Evolutionary conservation across 306 rosid genomes (phyloP), one percentile per base, ranked within the genome.

Genomic region (Sicyos baderoa): DNA sequence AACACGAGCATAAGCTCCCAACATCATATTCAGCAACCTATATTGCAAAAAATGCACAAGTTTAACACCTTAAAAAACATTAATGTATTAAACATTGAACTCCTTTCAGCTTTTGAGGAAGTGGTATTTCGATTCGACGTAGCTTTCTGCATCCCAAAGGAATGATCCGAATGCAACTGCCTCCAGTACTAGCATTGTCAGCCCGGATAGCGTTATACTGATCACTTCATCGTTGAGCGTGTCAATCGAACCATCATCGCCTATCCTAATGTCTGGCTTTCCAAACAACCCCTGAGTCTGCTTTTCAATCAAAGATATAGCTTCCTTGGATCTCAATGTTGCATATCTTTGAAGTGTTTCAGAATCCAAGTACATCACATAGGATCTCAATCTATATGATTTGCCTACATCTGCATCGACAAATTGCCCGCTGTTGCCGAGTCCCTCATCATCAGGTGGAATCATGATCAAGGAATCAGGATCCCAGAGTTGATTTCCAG

Each of bases 251-350:
- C 99, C 99, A 76, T 92, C 96, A 0, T 66, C 84, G 0, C 84
- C 67, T 13, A 93, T 57, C 55, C 76, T 79, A 27, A 90, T 79
- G 63, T 93, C 96, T 8, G 96, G 99, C 80, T 64, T 88, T 53
- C 97, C 97, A 67, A 93, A 90, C 54, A 93, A 73, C 6, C 97
- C 91, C 57, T 93, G 99, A 54, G 97, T 93, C 84, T 93, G 97
- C 79, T 86, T 93, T 76, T 90, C 97, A 53, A 89, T 90, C 91
- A 93, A 82, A 61, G 96, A 86, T 71, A 90, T 85, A 14, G 99
- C 94, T 85, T 93, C 99, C 73, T 85, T 88, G 15, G 99, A 93
- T 73, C 94, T 79, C 72, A 93, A 74, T 22, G 91, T 86, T 42
- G 97, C 97, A 50, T 88, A 92, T 76, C 88, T 89, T 80, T 93